Evolutionary conservation across 2,329 filamentous ascomycete species (phyloP).

Genomic region (Didymella exigua): DNA sequence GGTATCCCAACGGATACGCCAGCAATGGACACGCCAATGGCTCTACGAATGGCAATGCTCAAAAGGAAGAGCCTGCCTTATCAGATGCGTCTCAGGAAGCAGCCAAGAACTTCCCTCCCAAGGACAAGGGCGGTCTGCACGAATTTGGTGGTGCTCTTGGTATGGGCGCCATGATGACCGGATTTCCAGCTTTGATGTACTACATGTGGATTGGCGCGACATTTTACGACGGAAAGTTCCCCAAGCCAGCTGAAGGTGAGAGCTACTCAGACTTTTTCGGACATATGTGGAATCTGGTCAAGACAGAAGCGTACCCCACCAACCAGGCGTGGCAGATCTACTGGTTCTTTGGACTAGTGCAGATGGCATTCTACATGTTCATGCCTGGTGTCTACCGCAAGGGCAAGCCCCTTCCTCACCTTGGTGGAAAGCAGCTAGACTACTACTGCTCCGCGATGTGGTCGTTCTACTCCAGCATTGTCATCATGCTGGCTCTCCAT

Average conservation of each 20-base stretch:
- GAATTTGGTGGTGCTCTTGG: conserved; percentile 92
- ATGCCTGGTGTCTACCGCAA: conserved; percentile 87
- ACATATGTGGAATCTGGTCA: conserved; percentile 74
- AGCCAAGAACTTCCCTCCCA: conserved; percentile 42
- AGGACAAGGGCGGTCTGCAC: conserved; percentile 58
- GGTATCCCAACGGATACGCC: conserved; percentile 42
- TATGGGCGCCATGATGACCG: conserved; percentile 82
- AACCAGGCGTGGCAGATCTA: conserved; percentile 88
- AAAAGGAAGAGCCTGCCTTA: conserved; percentile 6
- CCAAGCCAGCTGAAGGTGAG: conserved; percentile 69
- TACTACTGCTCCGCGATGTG: conserved; percentile 94
- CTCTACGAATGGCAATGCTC: conserved; percentile 44
- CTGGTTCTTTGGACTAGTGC: conserved; percentile 89
- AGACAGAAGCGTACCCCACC: conserved; percentile 83
- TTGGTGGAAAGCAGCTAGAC: conserved; percentile 80
- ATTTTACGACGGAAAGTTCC: conserved; percentile 87
- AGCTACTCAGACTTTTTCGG: conserved; percentile 71
- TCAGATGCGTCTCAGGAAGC: conserved; percentile 28
- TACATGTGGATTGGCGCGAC: conserved; percentile 98
- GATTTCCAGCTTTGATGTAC: conserved; percentile 95
- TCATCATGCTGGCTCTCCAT: conserved; percentile 73
- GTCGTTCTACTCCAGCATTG: conserved; percentile 87
- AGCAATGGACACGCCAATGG: conserved; percentile 38
- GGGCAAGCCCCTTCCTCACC: conserved; percentile 84
- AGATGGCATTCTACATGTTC: conserved; percentile 80